Conservation (phyloP, 2,329 filamentous ascomycete species). For the Coniochaeta prunicola region DNA sequence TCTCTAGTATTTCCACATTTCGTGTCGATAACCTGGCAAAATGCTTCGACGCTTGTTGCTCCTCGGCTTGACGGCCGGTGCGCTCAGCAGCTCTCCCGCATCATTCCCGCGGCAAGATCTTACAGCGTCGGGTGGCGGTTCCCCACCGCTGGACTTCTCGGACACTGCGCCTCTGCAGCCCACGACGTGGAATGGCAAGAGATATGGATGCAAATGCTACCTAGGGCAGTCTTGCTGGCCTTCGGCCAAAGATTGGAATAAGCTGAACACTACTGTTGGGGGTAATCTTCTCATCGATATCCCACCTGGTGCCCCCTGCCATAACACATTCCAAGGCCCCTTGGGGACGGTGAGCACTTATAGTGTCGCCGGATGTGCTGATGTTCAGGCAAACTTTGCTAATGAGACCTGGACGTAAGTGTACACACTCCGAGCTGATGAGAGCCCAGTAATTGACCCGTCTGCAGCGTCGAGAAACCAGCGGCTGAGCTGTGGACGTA, state of each 20-base stretch:
- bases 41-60: not conserved
- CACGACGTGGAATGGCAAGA: slow-evolving; percentile 9
- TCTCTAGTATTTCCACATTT: not conserved
- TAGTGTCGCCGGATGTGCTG: slow-evolving; percentile 23
- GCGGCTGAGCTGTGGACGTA: slow-evolving; percentile 31
- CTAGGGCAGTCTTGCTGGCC: slow-evolving; percentile 19
- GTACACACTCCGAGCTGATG: rapidly evolving
- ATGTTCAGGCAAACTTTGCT: slow-evolving; percentile 20
- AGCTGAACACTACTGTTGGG: slow-evolving; percentile 25
- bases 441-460: not conserved
- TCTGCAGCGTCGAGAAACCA: slow-evolving; percentile 11
- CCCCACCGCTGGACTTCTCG: not conserved
- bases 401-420: slow-evolving; percentile 30
- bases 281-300: slow-evolving; percentile 26
- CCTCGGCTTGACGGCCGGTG: not conserved
- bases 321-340: slow-evolving; percentile 28
- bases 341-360: slow-evolving; percentile 27
- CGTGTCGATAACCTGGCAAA: not conserved
- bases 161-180: slow-evolving; percentile 5
- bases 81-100: not conserved
- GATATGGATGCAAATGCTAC: slow-evolving; percentile 20
- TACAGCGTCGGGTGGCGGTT: not conserved
- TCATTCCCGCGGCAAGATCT: not conserved
- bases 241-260: slow-evolving; percentile 10
- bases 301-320: slow-evolving; percentile 23